These are phyloP conservation scores for Linnemannia exigua DNA, from an alignment of 192 early-diverging fungal genomes.

Conservation along the genomic window DNA sequence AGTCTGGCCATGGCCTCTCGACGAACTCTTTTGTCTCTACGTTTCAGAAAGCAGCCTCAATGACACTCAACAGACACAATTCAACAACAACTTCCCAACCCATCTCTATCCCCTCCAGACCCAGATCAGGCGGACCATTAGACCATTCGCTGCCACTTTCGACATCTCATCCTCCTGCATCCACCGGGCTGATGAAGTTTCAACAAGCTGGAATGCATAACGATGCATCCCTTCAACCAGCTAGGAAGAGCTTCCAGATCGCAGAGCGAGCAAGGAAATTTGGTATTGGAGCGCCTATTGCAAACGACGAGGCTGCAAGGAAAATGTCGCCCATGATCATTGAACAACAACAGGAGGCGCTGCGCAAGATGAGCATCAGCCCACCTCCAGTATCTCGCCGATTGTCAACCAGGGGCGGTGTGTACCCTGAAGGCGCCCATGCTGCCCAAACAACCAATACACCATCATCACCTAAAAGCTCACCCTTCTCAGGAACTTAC, in stretches of 20 bases:
- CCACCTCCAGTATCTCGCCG: constrained; percentile 28
- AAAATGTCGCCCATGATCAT: constrained; percentile 56
- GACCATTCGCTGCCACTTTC: constrained; percentile 16
- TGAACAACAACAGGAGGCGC: constrained; percentile 52
- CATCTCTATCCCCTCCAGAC: constrained; percentile 21
- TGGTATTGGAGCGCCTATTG: constrained; percentile 60
- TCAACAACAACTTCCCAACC: constrained; percentile 16
- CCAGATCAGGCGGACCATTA: constrained; percentile 4
- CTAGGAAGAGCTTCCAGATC: constrained; percentile 55
- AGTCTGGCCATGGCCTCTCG: constrained; percentile 12
- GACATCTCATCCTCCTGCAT: constrained; percentile 30
- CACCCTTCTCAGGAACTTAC: constrained; percentile 17
- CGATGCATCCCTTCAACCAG: constrained; percentile 36
- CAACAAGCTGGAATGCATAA: background rate
- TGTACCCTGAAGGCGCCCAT: constrained; percentile 3
- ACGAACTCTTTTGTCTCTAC: constrained; percentile 47
- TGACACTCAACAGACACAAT: constrained; percentile 42
- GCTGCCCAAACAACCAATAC: background rate
- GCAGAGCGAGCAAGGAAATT: constrained; percentile 59
- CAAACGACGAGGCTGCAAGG: constrained; percentile 55
- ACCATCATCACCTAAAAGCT: background rate
- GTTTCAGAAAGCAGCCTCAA: constrained; percentile 39
- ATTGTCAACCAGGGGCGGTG: background rate
- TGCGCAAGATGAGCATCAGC: constrained; percentile 46
- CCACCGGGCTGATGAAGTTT: background rate